Percentiles rank a stretch among this genome's conserved stretches.
Conservation (phyloP, 1,139 yeast species). For the Scheffersomyces insectosa region DNA sequence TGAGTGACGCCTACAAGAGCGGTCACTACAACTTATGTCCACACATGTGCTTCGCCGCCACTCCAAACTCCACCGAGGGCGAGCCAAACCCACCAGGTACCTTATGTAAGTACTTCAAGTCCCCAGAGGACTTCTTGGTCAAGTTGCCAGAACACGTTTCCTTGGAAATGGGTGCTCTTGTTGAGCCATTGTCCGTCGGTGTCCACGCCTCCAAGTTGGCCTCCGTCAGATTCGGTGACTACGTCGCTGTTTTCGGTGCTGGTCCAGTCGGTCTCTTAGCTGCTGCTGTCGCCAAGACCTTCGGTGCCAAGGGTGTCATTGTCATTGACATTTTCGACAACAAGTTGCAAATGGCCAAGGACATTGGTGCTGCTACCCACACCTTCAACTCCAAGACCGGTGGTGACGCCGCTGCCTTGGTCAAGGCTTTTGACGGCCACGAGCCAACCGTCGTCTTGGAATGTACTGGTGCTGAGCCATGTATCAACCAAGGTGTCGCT, state of each 20-base stretch:
- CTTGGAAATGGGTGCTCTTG: constrained; percentile 84
- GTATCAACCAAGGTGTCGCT: constrained; percentile 64
- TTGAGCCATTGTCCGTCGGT: constrained; percentile 86
- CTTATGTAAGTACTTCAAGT: constrained; percentile 64
- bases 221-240: constrained; percentile 68
- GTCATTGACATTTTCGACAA: constrained; percentile 64
- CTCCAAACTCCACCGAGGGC: constrained; percentile 53
- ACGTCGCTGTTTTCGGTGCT: constrained; percentile 82
- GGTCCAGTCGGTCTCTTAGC: constrained; percentile 89
- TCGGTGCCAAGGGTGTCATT: constrained; percentile 74
- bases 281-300: constrained; percentile 77
- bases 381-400: constrained; percentile 55
- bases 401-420: constrained; percentile 38
- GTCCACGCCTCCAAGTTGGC: constrained; percentile 79
- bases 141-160: constrained; percentile 76
- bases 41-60: constrained; percentile 83
- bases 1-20: constrained; percentile 68
- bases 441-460: constrained; percentile 64
- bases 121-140: constrained; percentile 84
- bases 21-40: constrained; percentile 84
- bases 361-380: constrained; percentile 60
- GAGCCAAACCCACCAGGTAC: constrained; percentile 64
- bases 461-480: constrained; percentile 72
- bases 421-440: constrained; percentile 43
- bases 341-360: constrained; percentile 60